phyloP scores from a whole-genome alignment of 768 basidiomycete species.

The Gloeopeniophorella convolvens region DNA sequence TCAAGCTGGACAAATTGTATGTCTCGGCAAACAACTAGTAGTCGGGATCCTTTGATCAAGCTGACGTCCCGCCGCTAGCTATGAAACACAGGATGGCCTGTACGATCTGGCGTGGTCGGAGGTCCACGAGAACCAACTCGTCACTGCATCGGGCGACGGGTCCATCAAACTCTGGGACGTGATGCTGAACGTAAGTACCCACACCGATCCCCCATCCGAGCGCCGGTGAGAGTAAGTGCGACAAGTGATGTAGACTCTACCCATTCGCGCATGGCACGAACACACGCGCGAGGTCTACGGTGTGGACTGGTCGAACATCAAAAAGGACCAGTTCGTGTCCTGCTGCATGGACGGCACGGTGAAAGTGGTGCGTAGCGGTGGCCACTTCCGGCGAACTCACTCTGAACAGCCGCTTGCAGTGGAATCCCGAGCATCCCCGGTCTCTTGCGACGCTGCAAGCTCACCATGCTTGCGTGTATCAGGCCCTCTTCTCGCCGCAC shows the following conservation, averaged over 20 bases:
- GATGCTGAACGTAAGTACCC: slow-evolving; percentile 59
- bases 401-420: slow-evolving; percentile 40
- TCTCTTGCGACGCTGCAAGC: slow-evolving; percentile 81
- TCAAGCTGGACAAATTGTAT: slow-evolving; percentile 65
- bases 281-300: slow-evolving; percentile 90
- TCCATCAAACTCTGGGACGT: slow-evolving; percentile 89
- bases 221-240: slow-evolving; percentile 27
- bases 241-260: slow-evolving; percentile 60
- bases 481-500: slow-evolving; percentile 89
- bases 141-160: slow-evolving; percentile 85
- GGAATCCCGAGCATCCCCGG: slow-evolving; percentile 75
- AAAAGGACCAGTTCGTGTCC: slow-evolving; percentile 82
- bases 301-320: slow-evolving; percentile 92
- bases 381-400: neutral
- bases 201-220: neutral
- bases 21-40: too few species aligned
- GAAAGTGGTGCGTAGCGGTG: slow-evolving; percentile 62
- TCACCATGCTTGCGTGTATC: slow-evolving; percentile 81
- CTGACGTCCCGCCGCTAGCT: slow-evolving; percentile 51
- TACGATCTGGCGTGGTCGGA: slow-evolving; percentile 96
- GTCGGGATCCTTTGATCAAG: too few species aligned
- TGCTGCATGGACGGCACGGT: slow-evolving; percentile 89
- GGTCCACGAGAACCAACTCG: slow-evolving; percentile 87
- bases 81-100: slow-evolving; percentile 83
- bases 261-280: slow-evolving; percentile 90